Evolutionary conservation across 495 filamentous ascomycete species (phyloP).

Genomic region (Penicillium paradoxum): DNA sequence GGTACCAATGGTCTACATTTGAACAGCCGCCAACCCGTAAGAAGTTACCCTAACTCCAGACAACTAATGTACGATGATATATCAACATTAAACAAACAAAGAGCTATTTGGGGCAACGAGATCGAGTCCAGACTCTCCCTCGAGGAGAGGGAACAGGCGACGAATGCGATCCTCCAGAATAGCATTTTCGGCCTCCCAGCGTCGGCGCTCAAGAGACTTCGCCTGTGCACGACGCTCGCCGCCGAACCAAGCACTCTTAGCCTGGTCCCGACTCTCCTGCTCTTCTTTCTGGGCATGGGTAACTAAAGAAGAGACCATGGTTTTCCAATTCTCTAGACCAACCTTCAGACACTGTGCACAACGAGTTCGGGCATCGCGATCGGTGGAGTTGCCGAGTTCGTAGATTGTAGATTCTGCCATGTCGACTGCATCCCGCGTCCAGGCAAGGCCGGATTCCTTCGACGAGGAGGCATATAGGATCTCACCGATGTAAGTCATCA

Average conservation of each 20-base stretch:
- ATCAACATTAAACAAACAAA: constrained; percentile 35
- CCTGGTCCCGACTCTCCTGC: constrained; percentile 29
- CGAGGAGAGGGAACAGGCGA: constrained; percentile 28
- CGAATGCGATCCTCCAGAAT: constrained; percentile 40
- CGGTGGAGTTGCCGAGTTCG: constrained; percentile 37
- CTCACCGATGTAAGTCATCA: constrained; percentile 91
- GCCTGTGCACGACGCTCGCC: constrained; percentile 28
- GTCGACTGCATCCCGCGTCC: constrained; percentile 82
- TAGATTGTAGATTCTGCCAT: constrained; percentile 49
- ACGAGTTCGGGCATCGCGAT: constrained; percentile 37
- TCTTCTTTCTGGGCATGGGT: constrained; percentile 45
- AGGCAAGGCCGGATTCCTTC: constrained; percentile 65
- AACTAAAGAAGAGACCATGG: constrained; percentile 60
- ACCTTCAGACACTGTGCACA: constrained; percentile 70
- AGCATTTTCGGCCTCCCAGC: constrained; percentile 38
- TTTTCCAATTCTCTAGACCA: constrained; percentile 68
- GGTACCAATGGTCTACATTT: no score
- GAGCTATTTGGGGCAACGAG: constrained; percentile 30
- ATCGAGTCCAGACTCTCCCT: constrained; percentile 29
- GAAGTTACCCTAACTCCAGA: background rate
- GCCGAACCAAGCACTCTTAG: constrained; percentile 46
- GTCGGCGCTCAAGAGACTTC: constrained; percentile 28
- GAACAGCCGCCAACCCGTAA: background rate
- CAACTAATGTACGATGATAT: background rate
- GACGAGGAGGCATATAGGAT: constrained; percentile 70